Evolutionary conservation across 106 monocot species (phyloP), one percentile per base, ranked within the genome.

Genomic region (Acanthochlamys bracteata): DNA sequence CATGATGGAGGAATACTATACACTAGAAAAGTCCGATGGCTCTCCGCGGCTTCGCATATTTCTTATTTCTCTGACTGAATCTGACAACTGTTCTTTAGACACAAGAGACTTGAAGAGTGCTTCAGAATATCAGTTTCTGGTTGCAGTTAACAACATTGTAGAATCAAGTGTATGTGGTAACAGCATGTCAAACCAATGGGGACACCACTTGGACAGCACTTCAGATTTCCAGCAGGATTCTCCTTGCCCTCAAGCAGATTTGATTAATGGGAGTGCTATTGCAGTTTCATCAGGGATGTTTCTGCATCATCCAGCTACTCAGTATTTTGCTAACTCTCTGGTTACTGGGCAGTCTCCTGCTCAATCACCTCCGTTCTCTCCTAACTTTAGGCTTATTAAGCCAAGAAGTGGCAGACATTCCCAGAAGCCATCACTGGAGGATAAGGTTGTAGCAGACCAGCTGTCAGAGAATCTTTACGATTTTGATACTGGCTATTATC

Each of bases 1-100:
- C 68, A 96, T 96, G 95, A 79, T 96, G 66, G 95, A 96, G 74
- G 95, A 91, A 66, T 91, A 85, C 65, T 65, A 70, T 68, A 80
- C 74, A 10, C 72, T 84, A 62, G 86, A 88, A 63, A 88, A 66
- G 66, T 59, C 69, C 41, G 79, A 74, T 73, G 85, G 82, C 0
- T 81, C 88, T 42, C 75, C 75, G 49, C 77, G 88, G 57, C 73
- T 85, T 52, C 46, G 95, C 23, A 74, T 96, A 67, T 96, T 96
- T 66, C 70, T 96, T 6, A 83, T 88, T 17, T 64, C 84, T 57
- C 63, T 59, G 39, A 80, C 42, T 73, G 95, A 96, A 41, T 60
- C 69, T 17, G 95, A 90, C 19, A 71, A 54, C n/a, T 58, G 75
- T 22, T 58, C 71, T 20, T 42, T 71, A 73, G 87, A 84, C 49